Base-by-base conservation (phyloP, 768 basidiomycete species). In the Russula brevipes region DNA sequence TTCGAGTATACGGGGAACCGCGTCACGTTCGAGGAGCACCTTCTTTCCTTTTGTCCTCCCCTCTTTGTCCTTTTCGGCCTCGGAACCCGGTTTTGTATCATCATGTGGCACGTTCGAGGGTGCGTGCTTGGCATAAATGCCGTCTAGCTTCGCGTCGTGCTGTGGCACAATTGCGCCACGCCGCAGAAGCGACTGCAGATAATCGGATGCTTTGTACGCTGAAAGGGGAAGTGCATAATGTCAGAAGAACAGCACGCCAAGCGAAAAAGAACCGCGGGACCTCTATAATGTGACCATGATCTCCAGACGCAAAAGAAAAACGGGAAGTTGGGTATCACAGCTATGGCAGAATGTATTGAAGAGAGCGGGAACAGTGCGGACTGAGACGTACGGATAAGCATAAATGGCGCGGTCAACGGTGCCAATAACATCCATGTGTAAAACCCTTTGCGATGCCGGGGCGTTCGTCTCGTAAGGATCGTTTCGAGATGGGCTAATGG, bases 271-370 rank as follows among this genome's bases (percentile, higher is more conserved):
- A 2, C 1, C 17, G 61, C 17, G 57, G 44, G 61, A 89, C 89
- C 89, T 80, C 79, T 82, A 71, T 87, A 92, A 73, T 93, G 90
- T 45, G 85, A 87, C 89, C 89, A 93, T 47, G 88, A 85, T 49
- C 90, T 80, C 90, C 90, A 93, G 10, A 79, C 82, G 68, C 88
- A 91, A 74, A 89, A 93, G 77, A 93, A 90, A 72, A 93, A 87
- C 0, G 90, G 90, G 24, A 93, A 73, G 71, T 93, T 93, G 36
- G 90, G 91, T 73, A 92, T 83, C 49, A 92, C 71, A 31, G 90
- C 90, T 92, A 61, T 17, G 35, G 11, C 47, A 58, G 49, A 19
- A 19, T 24, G 14, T 17, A 33, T 62, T 57, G 38, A 54, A 53
- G 45, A n/a, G 14, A 19, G 42, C 9, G 30, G 10, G 16, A 41